Evolutionary conservation across 176 grass and related monocot species (phyloP), one percentile per base, ranked within the genome.

Genomic region (Oryza officinalis): DNA sequence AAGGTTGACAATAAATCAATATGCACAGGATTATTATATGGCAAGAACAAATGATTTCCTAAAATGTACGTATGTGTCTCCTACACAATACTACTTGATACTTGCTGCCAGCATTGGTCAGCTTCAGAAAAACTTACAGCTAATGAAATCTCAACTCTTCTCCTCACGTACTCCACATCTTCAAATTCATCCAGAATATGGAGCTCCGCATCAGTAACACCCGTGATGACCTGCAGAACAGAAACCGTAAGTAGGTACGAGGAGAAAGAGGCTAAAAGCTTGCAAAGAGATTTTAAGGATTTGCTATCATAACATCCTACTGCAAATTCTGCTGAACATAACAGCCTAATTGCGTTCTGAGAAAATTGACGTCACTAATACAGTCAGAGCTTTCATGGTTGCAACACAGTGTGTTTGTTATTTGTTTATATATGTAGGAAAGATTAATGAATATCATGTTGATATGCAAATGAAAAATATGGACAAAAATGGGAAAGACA

Each of bases 101-200:
- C 20, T 22, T 57, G 52, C 6, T 52, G 45, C 11, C 35, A 13
- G 0, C 13, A 41, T 43, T 27, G 20, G 4, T 10, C 54, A 59
- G 8, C 54, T 15, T 49, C 10, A 63, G 71, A 76, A 2, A 57
- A 28, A 78, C 93, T 90, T 86, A 98, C 96, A 44, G 71, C 30
- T 77, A 98, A 70, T 37, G 93, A 87, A 77, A 99, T 84, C 84
- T 99, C 85, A 75, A 99, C 91, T 18, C 80, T 77, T 87, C 28
- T 94, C 78, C 96, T 95, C 30, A 84, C 50, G 71, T 99, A 99
- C 68, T 95, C 91, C 26, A 86, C 89, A 84, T 95, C 93, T 81
- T 99, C 96, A 84, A 99, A 99, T 75, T 84, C 67, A 79, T 99
- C 96, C 13, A 99, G 73, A 28, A 90, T 43, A 31, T 70, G 75